Base-by-base conservation (phyloP, 257 asterid genomes). In the Nicotiana noctiflora region DNA sequence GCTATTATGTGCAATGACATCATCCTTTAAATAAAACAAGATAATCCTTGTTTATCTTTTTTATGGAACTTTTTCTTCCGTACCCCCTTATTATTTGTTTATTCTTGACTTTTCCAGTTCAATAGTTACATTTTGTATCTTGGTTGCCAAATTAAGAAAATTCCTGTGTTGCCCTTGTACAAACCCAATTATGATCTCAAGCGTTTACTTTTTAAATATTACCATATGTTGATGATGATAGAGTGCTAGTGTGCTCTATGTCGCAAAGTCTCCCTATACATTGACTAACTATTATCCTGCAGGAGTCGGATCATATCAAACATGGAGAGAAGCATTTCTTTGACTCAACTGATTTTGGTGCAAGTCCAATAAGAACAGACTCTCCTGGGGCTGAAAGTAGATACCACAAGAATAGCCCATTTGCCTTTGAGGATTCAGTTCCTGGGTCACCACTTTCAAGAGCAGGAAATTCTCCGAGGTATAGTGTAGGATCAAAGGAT, bases 341-440 rank as follows among this genome's bases (percentile, higher is more conserved):
- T 60, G 98, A 90, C 81, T 88, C 98, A 15, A 92, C 83, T 82
- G 97, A 88, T 75, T 91, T 91, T 21, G 89, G 90, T 52, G 91
- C 86, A n/a, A 92, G 97, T 84, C 93, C 98, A 6, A 86, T 79
- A 79, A 85, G 90, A 87, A 86, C 87, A 21, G 90, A 82, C 27
- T 91, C 93, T 75, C 92, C 97, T 72, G 90, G 87, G 15, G 85
- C 90, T 10, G 92, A 85, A 61, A 80, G 81, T 75, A 63, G 88
- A 57, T 94, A 89, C 84, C 91, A 84, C 85, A 91, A 90, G 84
- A 86, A 80, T 60, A 88, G 87, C 89, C 86, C 91, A 57, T 92
- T 88, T 83, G 77, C 78, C 44, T 96, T 89, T 34, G 98, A 96
- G 86, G 97, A 96, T 84, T 96, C 96, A 19, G 89, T 88, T 84